These are phyloP conservation scores for Ilex paraguariensis DNA, from an alignment of 305 asterid genomes.

Conservation along the genomic window DNA sequence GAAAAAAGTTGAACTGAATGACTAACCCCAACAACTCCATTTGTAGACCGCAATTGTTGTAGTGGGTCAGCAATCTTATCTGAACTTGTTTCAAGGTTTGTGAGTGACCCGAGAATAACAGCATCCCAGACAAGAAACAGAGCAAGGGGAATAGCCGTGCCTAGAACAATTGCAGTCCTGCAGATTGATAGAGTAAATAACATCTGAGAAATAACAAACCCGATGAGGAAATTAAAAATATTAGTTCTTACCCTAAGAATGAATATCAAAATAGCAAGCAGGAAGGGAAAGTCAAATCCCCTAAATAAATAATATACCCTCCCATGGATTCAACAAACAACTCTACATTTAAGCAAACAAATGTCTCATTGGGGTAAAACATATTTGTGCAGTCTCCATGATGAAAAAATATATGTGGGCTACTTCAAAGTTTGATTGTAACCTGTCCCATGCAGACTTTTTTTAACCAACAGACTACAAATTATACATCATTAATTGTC, in stretches of 20 bases:
- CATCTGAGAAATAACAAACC: slow-evolving; percentile 8
- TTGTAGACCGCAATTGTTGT: slow-evolving; percentile 57
- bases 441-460: not conserved
- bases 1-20: too few species aligned
- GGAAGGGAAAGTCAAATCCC: not conserved
- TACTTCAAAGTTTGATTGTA: not conserved
- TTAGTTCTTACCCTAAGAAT: too few species aligned
- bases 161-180: slow-evolving; percentile 81
- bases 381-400: too few species aligned
- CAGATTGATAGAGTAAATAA: not conserved
- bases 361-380: too few species aligned
- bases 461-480: too few species aligned
- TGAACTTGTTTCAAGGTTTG: slow-evolving; percentile 38
- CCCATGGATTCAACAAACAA: too few species aligned
- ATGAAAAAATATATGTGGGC: not conserved
- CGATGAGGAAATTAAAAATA: not conserved
- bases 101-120: slow-evolving; percentile 76
- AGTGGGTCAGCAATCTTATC: slow-evolving; percentile 51
- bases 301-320: too few species aligned
- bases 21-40: slow-evolving; percentile 78
- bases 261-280: not conserved
- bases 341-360: too few species aligned
- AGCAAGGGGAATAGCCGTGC: slow-evolving; percentile 82
- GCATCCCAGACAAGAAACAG: slow-evolving; percentile 90
- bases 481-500: too few species aligned